Percentiles rank a stretch among this genome's conserved stretches.
These are phyloP conservation scores for Paracoccidioides lutzii DNA, from an alignment of 2,329 filamentous ascomycete genomes.

Conservation along the genomic window DNA sequence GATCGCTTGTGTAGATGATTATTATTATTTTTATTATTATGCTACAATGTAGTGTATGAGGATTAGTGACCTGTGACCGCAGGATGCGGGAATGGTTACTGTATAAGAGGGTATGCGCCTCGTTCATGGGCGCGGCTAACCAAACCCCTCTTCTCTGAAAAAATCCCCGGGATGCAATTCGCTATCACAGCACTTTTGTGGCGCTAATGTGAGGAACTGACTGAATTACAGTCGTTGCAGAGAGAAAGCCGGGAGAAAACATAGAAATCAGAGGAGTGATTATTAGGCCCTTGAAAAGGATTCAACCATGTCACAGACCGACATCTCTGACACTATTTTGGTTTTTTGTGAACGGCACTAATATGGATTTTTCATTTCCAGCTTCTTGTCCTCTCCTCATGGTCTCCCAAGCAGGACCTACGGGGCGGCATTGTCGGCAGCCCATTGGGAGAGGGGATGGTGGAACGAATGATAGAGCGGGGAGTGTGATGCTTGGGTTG, in stretches of 20 bases:
- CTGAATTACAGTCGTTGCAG: not conserved
- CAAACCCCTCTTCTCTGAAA: not conserved
- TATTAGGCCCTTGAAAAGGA: not conserved
- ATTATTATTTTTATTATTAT: not conserved
- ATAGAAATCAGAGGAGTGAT: not conserved
- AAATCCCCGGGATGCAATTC: not conserved
- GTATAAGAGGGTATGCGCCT: not conserved
- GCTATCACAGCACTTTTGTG: not conserved
- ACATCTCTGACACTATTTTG: not conserved
- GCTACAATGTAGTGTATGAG: not conserved
- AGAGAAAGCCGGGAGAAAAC: not conserved
- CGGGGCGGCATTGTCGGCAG: not conserved
- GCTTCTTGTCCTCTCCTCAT: not conserved
- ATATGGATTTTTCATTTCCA: no score
- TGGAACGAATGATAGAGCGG: slow-evolving; percentile 6
- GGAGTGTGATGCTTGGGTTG: not conserved
- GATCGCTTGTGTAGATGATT: not conserved
- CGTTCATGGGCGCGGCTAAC: not conserved
- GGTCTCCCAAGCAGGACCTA: not conserved
- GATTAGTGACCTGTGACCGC: not conserved
- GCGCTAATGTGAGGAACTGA: not conserved
- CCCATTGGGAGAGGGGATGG: not conserved
- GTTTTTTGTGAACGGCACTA: no score
- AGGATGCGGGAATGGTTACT: not conserved
- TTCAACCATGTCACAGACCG: not conserved